Base-by-base conservation (phyloP, 140 eudicot genomes). In the Erigeron philadelphicus region DNA sequence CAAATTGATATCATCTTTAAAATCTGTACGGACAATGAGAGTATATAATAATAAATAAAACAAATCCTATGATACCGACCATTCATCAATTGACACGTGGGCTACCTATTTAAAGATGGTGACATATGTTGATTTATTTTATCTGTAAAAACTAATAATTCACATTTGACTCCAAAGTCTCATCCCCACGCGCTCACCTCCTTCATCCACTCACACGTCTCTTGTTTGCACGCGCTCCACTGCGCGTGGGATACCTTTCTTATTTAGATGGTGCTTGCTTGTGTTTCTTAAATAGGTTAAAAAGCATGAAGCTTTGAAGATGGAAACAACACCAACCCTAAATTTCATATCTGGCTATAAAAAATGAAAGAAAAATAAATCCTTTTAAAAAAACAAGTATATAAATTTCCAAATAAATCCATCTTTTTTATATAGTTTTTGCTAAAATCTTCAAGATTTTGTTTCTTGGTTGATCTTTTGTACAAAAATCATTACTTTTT, bases 281-380 rank as follows among this genome's bases (percentile, higher is more conserved):
- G 70, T 78, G 82, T 78, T 72, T 41, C 82, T 72, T 67, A 66
- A 72, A 48, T 78, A 78, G 82, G 82, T 78, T 78, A 78, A 78
- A 78, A 78, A 58, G 78, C 82, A 78, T 72, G 55, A 66, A 72
- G 58, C 81, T 78, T 72, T 78, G 78, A 66, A 66, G 78, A 73
- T 72, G 59, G 52, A 72, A 78, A 78, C 70, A 78, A 66, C 82
- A 78, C 82, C 74, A 78, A 78, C 82, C 82, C 78, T 66, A 78
- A 78, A 66, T 19, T 70, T 78, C 74, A 72, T 78, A 57, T 78
- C 74, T 72, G 82, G 82, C 74, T 78, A 66, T 78, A 31, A 66
- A 72, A 66, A 41, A 58, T 66, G 49, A 72, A 66, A 66, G 18
- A 58, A 76, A 75, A 76, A 43, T 23, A 76, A 57, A 57, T 41